Conservation (phyloP, 495 filamentous ascomycete genomes). For the Friedmanniomyces simplex region DNA sequence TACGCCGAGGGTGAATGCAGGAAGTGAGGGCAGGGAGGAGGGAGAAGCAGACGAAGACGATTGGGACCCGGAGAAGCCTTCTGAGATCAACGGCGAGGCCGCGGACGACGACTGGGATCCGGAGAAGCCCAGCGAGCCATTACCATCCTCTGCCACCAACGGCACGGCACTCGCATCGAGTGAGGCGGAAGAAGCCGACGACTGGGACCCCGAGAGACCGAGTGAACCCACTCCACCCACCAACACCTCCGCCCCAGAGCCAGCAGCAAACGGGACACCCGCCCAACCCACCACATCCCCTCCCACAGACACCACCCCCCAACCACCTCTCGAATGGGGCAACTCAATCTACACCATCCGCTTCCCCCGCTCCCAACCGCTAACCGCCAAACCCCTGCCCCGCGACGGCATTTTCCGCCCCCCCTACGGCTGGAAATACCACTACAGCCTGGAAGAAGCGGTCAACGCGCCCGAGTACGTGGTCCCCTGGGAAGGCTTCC, state of each 20-base stretch:
- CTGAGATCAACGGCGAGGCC: constrained; percentile 1
- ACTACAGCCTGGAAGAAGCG: constrained; percentile 87
- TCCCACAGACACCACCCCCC: not conserved
- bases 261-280: not conserved
- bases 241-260: not conserved
- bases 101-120: constrained; percentile 30
- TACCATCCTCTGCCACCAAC: not conserved
- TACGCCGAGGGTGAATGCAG: constrained; percentile 23
- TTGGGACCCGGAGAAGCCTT: constrained; percentile 24
- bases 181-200: constrained; percentile 18
- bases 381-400: constrained; percentile 32
- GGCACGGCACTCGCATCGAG: not conserved
- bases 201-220: constrained; percentile 26
- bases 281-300: not conserved
- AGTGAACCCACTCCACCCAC: constrained; percentile 6
- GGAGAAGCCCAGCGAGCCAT: constrained; percentile 21
- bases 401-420: constrained; percentile 79
- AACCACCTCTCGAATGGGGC: constrained; percentile 59
- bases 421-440: constrained; percentile 95
- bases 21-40: not conserved
- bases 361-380: constrained; percentile 61
- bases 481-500: constrained; percentile 95
- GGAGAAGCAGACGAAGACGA: constrained; percentile 13
- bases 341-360: constrained; percentile 83
- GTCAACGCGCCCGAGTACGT: constrained; percentile 97